These are phyloP conservation scores for Pseudogymnoascus sp. DNA, from an alignment of 2,329 filamentous ascomycete species.

Conservation along the genomic window DNA sequence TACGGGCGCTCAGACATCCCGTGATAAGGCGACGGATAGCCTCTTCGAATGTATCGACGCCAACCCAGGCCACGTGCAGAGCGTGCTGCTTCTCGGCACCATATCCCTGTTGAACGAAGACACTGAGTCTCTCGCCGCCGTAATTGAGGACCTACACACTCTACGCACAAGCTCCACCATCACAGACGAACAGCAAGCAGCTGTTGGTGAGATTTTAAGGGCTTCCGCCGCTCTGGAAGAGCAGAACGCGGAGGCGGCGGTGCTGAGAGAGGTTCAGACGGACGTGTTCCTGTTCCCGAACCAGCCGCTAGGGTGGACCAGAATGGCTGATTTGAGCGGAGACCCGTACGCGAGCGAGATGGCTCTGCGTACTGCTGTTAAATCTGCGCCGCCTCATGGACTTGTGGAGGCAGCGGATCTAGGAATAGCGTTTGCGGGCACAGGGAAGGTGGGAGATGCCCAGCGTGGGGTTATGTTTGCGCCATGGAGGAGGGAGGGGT, in stretches of 20 bases:
- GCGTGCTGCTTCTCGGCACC: conserved; percentile 73
- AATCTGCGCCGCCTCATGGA: conserved; percentile 66
- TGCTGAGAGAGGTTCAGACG: conserved; percentile 59
- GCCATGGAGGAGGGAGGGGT: conserved; percentile 54
- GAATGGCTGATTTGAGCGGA: conserved; percentile 56
- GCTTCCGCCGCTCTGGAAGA: conserved; percentile 58
- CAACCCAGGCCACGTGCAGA: conserved; percentile 67
- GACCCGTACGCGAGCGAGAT: conserved; percentile 54
- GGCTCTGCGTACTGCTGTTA: conserved; percentile 71
- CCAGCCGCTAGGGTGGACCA: conserved; percentile 73
- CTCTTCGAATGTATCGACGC: conserved; percentile 74
- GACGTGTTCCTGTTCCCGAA: conserved; percentile 77
- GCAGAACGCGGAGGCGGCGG: conserved; percentile 43
- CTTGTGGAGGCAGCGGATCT: conserved; percentile 62
- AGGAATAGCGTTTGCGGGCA: conserved; percentile 66
- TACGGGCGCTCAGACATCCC: conserved; percentile 66
- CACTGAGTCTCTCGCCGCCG: conserved; percentile 70
- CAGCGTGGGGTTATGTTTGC: conserved; percentile 72
- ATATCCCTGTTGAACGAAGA: conserved; percentile 79
- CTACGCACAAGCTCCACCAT: conserved; percentile 63
- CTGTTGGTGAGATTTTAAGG: conserved; percentile 68
- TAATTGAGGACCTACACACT: conserved; percentile 66
- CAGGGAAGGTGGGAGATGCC: conserved; percentile 63
- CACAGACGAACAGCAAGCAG: conserved; percentile 54
- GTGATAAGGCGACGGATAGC: conserved; percentile 67